Base-by-base conservation (phyloP, 2,329 filamentous ascomycete genomes). In the Paradendryphiella salina region DNA sequence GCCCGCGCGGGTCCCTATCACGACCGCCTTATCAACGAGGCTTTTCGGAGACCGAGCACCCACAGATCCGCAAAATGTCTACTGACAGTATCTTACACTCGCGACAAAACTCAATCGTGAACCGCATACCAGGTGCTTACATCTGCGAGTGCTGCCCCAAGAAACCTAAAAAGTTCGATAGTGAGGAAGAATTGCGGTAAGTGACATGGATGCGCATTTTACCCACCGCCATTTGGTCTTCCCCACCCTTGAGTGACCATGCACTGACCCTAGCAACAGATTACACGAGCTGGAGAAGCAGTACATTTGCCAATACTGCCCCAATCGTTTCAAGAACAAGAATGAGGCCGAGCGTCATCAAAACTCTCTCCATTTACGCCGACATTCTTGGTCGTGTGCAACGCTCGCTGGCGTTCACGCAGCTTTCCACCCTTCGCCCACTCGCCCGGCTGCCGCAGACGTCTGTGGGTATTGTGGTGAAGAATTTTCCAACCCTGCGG, bases 271-370 rank as follows among this genome's bases (percentile, higher is more conserved):
- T 26, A 47, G 57, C 34, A 29, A 50, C 67, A 96, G 93, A 58
- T 79, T 86, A 36, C 93, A 97, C 72, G 90, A 94, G 74, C 86
- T 90, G 69, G 94, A 97, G 74, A 97, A 97, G 74, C 93, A 97
- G 74, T 97, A 96, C 73, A 89, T 89, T 56, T 97, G 93, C 73
- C 82, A 85, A 21, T 97, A 90, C 71, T 97, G 93, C 73, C 88
- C 88, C 34, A 96, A 96, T 71, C 86, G 93, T 9, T 97, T 97
- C 79, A 97, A 97, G 76, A 97, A 97, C 77, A 97, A 97, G 76
- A 97, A 97, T 66, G 94, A 97, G 76, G 92, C 92, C 2, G 93
- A 97, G 73, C 85, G 94, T 26, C 93, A 97, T 71, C 92, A 96
- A 68, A 97, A 96, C 67, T 96, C 92, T 11, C 83, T 97, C 9